These are phyloP conservation scores for Macaranga tanarius DNA, from an alignment of 441 rosid species.

Conservation along the genomic window DNA sequence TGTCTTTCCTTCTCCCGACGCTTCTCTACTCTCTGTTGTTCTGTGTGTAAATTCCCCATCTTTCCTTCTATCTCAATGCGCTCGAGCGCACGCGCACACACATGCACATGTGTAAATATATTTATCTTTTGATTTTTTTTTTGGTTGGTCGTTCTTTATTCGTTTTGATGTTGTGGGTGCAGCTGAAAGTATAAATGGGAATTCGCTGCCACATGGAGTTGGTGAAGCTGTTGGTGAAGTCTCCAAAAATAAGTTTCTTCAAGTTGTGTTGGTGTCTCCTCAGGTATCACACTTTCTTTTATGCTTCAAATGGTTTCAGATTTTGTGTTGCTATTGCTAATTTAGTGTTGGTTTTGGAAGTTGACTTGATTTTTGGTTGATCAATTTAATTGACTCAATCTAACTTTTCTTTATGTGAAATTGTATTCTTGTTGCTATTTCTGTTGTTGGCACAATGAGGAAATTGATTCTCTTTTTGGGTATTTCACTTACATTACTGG, in stretches of 20 bases:
- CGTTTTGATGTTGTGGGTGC: conserved; percentile 18
- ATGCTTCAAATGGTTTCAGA: not conserved
- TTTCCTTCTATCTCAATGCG: not conserved
- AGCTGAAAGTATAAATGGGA: conserved; percentile 49
- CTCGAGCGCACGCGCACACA: not conserved
- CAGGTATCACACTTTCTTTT: conserved; percentile 45
- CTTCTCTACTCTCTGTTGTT: conserved; percentile 38
- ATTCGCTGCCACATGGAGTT: conserved; percentile 43
- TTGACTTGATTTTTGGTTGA: not conserved
- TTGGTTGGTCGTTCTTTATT: conserved; percentile 4
- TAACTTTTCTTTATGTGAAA: not conserved
- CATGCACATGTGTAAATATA: not conserved
- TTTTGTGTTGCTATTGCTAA: not conserved
- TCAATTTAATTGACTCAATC: not conserved
- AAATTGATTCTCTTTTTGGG: not conserved
- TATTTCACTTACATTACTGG: no score
- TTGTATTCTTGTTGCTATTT: not conserved
- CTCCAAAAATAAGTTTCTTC: conserved; percentile 60
- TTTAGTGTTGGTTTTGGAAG: not conserved
- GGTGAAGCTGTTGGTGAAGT: conserved; percentile 45
- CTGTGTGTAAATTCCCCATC: conserved; percentile 33
- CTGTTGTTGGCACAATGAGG: not conserved
- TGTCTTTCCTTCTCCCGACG: conserved; percentile 32
- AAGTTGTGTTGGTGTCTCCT: conserved; percentile 91
- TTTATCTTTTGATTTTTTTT: not conserved